These are phyloP conservation scores for Phylloporus sp. DNA, from an alignment of 1,284 basidiomycete species.

Conservation along the genomic window DNA sequence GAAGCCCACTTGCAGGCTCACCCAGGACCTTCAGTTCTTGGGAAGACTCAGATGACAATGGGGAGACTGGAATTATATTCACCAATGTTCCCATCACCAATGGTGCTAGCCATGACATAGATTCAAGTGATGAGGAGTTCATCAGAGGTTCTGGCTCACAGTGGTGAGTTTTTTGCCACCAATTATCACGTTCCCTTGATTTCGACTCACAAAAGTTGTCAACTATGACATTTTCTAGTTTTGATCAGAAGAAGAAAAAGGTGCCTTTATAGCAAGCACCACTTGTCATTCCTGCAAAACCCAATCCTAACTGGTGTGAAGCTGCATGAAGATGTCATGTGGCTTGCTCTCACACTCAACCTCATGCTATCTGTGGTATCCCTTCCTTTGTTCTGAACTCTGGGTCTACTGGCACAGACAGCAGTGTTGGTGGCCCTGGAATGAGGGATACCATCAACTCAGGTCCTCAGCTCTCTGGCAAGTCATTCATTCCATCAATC, in stretches of 20 bases:
- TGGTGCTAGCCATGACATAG: slow-evolving; percentile 33
- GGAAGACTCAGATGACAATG: slow-evolving; percentile 34
- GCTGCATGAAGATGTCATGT: slow-evolving; percentile 60
- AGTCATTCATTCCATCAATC: too few relatives aligned
- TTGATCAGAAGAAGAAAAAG: slow-evolving; percentile 49
- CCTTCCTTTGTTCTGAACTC: slow-evolving; percentile 71
- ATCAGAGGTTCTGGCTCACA: slow-evolving; percentile 71
- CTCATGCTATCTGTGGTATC: slow-evolving; percentile 7
- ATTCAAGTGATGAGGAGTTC: slow-evolving; percentile 68
- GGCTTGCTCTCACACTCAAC: slow-evolving; percentile 22
- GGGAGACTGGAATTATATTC: slow-evolving; percentile 33
- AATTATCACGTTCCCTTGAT: background rate
- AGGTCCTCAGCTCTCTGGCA: slow-evolving; percentile 68
- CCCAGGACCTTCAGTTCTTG: slow-evolving; percentile 49
- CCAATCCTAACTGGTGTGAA: slow-evolving; percentile 89
- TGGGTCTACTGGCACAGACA: slow-evolving; percentile 69
- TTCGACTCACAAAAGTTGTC: slow-evolving; percentile 31
- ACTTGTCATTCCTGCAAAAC: slow-evolving; percentile 80
- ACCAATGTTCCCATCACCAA: slow-evolving; percentile 21
- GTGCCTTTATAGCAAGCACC: slow-evolving; percentile 47
- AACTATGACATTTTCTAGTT: slow-evolving; percentile 35
- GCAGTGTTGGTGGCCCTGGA: slow-evolving; percentile 79
- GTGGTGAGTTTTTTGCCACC: slow-evolving; percentile 63
- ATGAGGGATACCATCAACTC: slow-evolving; percentile 71
- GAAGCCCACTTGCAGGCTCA: slow-evolving; percentile 59